Base-by-base conservation (phyloP, 164 flowering plant species). In the Magnolia kwangsiensis region DNA sequence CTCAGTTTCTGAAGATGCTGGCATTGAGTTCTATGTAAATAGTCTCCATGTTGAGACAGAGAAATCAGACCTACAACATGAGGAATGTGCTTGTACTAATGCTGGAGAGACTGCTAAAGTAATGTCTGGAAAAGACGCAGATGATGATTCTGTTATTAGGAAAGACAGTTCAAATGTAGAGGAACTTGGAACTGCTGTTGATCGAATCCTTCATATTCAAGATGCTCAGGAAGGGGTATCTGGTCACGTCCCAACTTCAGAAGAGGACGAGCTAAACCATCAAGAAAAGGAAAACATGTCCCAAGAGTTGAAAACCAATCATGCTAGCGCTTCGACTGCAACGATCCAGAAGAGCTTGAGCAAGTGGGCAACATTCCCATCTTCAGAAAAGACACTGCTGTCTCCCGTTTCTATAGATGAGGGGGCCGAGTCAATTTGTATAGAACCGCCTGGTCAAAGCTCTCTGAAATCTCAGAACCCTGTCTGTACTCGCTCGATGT, bases 321-420 rank as follows among this genome's bases (percentile, higher is more conserved):
- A 72, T 16, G 63, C 24, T 20, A 37, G 63, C 50, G 29, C 8
- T 14, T 59, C 71, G 6, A 66, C 71, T 13, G 21, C 31, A 23
- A 67, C 31, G 8, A 37, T 73, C 78, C 76, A 74, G 13, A 84
- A 81, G 76, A 21, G 76, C 59, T 78, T 83, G 67, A 50, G 13
- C 50, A 91, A 85, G 68, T 83, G 59, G 79, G 84, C 83, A 7
- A 81, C 89, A n/a, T 83, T 85, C 67, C 87, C 89, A 7, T 29
- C n/a, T 59, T 71, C 82, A 65, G 71, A 63, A 31, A 79, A 68
- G 74, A 69, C 37, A 50, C 63, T 13, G 0, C 55, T 74, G 18
- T 27, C 78, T 65, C 23, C 63, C 50, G 67, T 51, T n/a, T 78
- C 80, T 5, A 21, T 71, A 1, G 75, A 59, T 71, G 87, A 63